A percentile compares a stretch with the other conserved stretches of the same genome.
Conservation (phyloP, 306 rosid species). For the Acmispon strigosus region DNA sequence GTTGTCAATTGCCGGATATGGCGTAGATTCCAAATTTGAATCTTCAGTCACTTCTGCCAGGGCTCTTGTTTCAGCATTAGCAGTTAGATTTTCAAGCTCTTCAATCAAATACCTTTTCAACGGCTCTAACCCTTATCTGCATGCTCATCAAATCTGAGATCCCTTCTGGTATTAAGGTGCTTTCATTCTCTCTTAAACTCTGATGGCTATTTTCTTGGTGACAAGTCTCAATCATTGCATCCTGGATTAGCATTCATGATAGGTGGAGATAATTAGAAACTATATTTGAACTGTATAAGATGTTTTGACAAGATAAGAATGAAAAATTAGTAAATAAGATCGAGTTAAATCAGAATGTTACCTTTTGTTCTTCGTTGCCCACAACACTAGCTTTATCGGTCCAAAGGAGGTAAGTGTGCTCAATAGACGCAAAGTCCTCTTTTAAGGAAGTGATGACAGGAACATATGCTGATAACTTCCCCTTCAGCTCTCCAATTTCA, state of each 20-base stretch:
- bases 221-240: constrained; percentile 23
- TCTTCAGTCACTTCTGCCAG: constrained; percentile 17
- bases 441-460: constrained; percentile 63
- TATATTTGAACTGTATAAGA: constrained; percentile 6
- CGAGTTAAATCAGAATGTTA: constrained; percentile 20
- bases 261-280: constrained; percentile 7
- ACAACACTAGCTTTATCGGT: constrained; percentile 28
- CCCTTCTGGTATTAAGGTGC: constrained; percentile 29
- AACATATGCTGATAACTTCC: constrained; percentile 54
- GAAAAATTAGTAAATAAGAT: not conserved
- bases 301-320: not conserved
- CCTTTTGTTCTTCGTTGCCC: constrained; percentile 38
- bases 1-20: constrained; percentile 18
- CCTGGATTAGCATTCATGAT: constrained; percentile 38
- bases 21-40: constrained; percentile 10
- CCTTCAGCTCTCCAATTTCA: constrained; percentile 52
- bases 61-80: constrained; percentile 15
- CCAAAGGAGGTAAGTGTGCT: constrained; percentile 50
- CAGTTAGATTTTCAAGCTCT: constrained; percentile 39
- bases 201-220: constrained; percentile 29
- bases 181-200: constrained; percentile 25
- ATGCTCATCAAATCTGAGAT: constrained; percentile 60
- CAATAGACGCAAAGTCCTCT: constrained; percentile 67
- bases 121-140: constrained; percentile 49
- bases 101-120: constrained; percentile 46